Evolutionary conservation across 208 protist genomes (phyloP), one percentile per base, ranked within the genome.

Genomic region (Leishmania mexicana): DNA sequence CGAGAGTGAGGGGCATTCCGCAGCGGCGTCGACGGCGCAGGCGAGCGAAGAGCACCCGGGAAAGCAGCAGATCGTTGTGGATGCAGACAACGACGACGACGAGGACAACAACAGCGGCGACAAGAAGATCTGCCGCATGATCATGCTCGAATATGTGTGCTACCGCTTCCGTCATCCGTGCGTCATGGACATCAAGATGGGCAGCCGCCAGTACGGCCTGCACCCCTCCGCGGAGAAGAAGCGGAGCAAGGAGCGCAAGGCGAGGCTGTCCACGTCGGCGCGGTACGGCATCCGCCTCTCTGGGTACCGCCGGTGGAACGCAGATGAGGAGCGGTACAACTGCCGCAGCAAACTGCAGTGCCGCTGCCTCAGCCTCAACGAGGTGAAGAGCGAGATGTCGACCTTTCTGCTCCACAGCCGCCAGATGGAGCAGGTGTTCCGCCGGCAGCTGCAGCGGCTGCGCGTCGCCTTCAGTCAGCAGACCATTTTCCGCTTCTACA

Each of bases 151-250:
- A 85, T 92, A 97, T 71, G 87, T 96, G 35, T 96, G 94, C 88
- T 90, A 90, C 78, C 86, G 88, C 77, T 96, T 97, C 76, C 76
- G 67, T 17, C 89, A 83, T 31, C 93, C 92, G 0, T 97, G 94
- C 72, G 89, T 97, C 57, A 83, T 97, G 71, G 94, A 97, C 76
- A 87, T 96, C 17, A 97, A 97, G 85, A 97, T 97, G 92, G 94
- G 94, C 40, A 87, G 81, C 40, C 88, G 94, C 2, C 94, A 97
- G 87, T 96, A 96, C 75, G 94, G 94, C 28, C 83, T 97, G 31
- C 85, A 95, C 81, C 88, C 94, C 13, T 83, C 86, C 28, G 84
- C 86, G 17, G 82, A 80, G 57, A 97, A 97, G 90, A 82, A 85
- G 49, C 75, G 65, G 38, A 97, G 92, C 79, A 97, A 97, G 81